These are phyloP conservation scores for Jacaranda copaia DNA, from an alignment of 257 asterid genomes.

Conservation along the genomic window DNA sequence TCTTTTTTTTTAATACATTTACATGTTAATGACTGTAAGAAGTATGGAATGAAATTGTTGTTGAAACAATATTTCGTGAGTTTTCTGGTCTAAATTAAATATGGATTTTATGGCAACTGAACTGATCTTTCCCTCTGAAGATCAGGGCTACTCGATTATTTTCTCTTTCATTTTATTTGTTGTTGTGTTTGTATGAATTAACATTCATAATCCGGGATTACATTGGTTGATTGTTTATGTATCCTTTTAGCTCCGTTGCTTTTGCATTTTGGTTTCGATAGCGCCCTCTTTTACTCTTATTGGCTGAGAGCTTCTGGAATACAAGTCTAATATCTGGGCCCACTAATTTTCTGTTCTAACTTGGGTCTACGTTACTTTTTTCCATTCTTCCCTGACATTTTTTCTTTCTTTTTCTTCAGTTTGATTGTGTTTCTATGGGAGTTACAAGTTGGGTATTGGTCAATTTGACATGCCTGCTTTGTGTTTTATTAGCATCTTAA, in stretches of 20 bases:
- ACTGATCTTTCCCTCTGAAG: background rate
- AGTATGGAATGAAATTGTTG: background rate
- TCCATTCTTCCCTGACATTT: background rate
- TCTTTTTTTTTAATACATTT: background rate
- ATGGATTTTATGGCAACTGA: background rate
- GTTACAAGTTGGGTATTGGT: no score
- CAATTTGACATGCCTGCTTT: background rate
- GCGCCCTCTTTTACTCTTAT: background rate
- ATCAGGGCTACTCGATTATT: background rate
- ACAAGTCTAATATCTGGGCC: background rate
- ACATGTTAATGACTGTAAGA: background rate
- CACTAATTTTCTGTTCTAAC: background rate
- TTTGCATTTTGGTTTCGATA: background rate
- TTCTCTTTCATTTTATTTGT: background rate
- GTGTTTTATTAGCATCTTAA: background rate
- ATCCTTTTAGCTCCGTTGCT: background rate
- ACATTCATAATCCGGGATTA: background rate
- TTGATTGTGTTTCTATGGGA: no score
- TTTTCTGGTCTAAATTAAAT: background rate
- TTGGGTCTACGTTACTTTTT: background rate
- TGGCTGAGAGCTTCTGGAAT: background rate
- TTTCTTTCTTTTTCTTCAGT: background rate
- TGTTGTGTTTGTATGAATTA: background rate
- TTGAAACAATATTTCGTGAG: background rate
- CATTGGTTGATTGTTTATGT: background rate